phyloP scores from a whole-genome alignment of 257 asterid genomes.

The Nicotiana tabacum region DNA sequence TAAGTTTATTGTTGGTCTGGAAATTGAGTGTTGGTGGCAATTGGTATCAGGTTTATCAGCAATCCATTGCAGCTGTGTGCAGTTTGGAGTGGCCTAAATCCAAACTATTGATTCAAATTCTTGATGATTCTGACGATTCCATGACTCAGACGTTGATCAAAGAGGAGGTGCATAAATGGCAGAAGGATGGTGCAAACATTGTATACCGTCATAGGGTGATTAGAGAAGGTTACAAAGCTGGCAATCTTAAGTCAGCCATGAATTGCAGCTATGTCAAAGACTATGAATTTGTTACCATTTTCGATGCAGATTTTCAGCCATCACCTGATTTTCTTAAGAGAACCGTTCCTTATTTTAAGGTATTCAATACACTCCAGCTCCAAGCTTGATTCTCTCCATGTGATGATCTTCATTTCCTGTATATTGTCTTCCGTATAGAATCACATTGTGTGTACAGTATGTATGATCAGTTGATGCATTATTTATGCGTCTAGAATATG shows the following conservation, averaged over 20 bases:
- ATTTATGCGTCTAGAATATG: neutral
- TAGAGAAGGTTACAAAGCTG: constrained; percentile 93
- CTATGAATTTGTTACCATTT: constrained; percentile 86
- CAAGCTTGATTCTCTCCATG: neutral
- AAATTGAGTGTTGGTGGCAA: neutral
- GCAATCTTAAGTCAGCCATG: constrained; percentile 94
- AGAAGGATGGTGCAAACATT: constrained; percentile 68
- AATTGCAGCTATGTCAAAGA: constrained; percentile 86
- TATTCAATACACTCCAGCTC: constrained; percentile 18
- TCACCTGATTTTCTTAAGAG: constrained; percentile 66
- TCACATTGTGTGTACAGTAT: neutral
- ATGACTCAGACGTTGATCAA: constrained; percentile 52
- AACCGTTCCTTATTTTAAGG: constrained; percentile 90
- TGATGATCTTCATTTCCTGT: neutral
- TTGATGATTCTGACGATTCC: constrained; percentile 89
- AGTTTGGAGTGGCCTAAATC: constrained; percentile 87
- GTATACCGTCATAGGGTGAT: constrained; percentile 79
- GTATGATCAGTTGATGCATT: neutral
- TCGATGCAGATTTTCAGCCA: constrained; percentile 96
- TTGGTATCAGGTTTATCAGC: constrained; percentile 74
- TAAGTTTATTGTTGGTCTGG: neutral
- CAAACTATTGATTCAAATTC: constrained; percentile 69
- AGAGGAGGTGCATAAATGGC: constrained; percentile 90
- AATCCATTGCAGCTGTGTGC: constrained; percentile 85
- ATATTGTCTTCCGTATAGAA: neutral